Base-by-base conservation (phyloP, 2,329 filamentous ascomycete genomes). In the Fusarium robinianum region DNA sequence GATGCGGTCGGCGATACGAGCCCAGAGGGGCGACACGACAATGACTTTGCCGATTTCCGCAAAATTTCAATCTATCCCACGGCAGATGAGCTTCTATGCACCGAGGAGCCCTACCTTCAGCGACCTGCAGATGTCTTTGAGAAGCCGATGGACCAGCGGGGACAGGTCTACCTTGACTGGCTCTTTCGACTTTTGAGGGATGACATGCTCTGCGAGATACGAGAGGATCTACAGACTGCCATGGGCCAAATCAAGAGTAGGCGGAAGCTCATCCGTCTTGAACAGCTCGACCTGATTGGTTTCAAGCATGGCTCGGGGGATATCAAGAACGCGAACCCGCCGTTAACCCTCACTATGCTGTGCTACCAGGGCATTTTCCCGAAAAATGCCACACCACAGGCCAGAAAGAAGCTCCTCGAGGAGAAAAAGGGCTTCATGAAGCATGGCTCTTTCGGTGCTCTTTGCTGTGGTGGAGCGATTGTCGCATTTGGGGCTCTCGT, bases 21-120 rank as follows among this genome's bases (percentile, higher is more conserved):
- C 2, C 76, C 84, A 1, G 87, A 87, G 0, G 85, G 85, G 1
- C 76, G 87, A 0, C 86, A 91, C 51, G 84, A 90, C 63, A 91
- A 91, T 40, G 87, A 90, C 55, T 78, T 78, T 58, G 68, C 58
- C 2, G 74, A 88, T 51, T 84, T 83, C 53, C 73, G 79, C 1
- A 46, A 80, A 0, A 81, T 88, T 22, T 67, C 76, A 3, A 81
- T 90, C 10, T 75, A 80, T 33, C 87, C 87, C 0, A 90, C 85
- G 0, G 63, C 75, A 0, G 80, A 85, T 35, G 87, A 90, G 57
- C 72, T 90, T 2, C 45, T 71, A 0, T 84, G 76, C 0, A 71
- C 61, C 0, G 72, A 76, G 3, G 59, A 63, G 16, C 74, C 79
- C 0, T 89, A 81, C 61, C 80, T 82, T 30, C 75, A 77, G 6